A percentile compares a stretch with the other conserved stretches of the same genome.
These are phyloP conservation scores for Tetrahymena malaccensis DNA, from an alignment of 73 alveolate species.

Conservation along the genomic window DNA sequence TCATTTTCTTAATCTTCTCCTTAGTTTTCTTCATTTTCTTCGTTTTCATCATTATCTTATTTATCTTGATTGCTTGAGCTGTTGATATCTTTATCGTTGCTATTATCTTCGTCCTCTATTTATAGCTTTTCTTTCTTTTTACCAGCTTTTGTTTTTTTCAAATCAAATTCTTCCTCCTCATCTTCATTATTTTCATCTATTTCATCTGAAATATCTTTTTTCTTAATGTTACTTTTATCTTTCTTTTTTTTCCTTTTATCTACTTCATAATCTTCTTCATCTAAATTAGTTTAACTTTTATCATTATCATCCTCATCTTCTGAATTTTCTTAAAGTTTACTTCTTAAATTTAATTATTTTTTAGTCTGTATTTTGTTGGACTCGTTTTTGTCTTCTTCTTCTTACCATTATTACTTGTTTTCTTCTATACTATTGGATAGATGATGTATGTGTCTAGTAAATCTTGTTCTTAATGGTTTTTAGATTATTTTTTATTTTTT, in stretches of 20 bases:
- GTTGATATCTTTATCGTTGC: not conserved
- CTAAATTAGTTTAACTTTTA: not conserved
- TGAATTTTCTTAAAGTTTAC: not conserved
- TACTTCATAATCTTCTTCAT: not conserved
- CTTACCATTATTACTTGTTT: not conserved
- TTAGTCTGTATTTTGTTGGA: not conserved
- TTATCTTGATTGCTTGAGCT: not conserved
- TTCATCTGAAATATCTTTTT: not conserved
- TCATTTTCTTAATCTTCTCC: not conserved
- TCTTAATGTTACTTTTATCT: not conserved
- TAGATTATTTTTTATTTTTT: not conserved
- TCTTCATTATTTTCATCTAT: not conserved
- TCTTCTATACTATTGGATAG: not conserved
- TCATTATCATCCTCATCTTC: not conserved
- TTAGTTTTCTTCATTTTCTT: not conserved
- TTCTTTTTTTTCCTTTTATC: not conserved
- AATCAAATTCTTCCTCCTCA: not conserved
- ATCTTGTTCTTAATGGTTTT: not conserved
- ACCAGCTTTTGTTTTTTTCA: not conserved
- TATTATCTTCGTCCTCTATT: not conserved
- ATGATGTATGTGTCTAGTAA: not conserved
- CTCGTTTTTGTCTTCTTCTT: not conserved
- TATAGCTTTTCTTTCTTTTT: not conserved
- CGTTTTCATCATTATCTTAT: not conserved
- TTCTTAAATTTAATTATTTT: not conserved